Evolutionary conservation across 1,284 basidiomycete genomes (phyloP).

Genomic region (Cystobasidium sp.): DNA sequence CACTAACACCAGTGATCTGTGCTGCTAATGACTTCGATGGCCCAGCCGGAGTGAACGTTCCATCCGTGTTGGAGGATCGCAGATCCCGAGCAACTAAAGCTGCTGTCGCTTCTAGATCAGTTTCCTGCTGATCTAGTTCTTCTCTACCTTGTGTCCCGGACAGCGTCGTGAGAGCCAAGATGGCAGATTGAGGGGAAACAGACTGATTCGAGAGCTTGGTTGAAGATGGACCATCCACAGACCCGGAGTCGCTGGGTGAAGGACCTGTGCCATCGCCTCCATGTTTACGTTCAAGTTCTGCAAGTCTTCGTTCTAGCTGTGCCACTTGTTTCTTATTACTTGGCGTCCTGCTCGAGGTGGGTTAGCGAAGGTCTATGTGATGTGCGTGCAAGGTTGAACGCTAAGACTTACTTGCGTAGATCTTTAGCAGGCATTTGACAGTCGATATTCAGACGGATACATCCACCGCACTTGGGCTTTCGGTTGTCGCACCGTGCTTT

Average conservation of each 20-base stretch:
- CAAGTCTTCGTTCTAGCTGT: conserved; percentile 28
- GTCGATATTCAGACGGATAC: conserved; percentile 16
- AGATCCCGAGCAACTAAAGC: conserved; percentile 30
- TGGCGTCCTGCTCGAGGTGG: background rate
- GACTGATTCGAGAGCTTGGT: conserved; percentile 13
- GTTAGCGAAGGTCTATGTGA: no score
- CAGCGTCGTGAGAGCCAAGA: conserved; percentile 8
- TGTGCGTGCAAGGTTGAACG: background rate
- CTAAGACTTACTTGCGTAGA: conserved; percentile 25
- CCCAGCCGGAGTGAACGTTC: conserved; percentile 24
- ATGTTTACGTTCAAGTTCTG: conserved; percentile 13
- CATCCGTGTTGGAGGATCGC: conserved; percentile 18
- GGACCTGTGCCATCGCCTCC: background rate
- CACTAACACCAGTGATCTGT: conserved; percentile 35
- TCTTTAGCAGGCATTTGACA: conserved; percentile 28
- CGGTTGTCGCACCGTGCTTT: conserved; percentile 42
- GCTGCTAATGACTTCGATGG: conserved; percentile 24
- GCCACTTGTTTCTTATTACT: conserved; percentile 24
- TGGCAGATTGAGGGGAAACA: background rate
- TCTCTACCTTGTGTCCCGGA: conserved; percentile 1
- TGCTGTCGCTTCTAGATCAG: conserved; percentile 23
- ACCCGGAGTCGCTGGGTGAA: background rate
- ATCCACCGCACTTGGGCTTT: conserved; percentile 29
- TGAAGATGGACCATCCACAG: background rate
- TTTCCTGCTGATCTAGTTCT: conserved; percentile 21